Conservation (phyloP, 2,329 filamentous ascomycete species). For the Aspergillus caelatus region DNA sequence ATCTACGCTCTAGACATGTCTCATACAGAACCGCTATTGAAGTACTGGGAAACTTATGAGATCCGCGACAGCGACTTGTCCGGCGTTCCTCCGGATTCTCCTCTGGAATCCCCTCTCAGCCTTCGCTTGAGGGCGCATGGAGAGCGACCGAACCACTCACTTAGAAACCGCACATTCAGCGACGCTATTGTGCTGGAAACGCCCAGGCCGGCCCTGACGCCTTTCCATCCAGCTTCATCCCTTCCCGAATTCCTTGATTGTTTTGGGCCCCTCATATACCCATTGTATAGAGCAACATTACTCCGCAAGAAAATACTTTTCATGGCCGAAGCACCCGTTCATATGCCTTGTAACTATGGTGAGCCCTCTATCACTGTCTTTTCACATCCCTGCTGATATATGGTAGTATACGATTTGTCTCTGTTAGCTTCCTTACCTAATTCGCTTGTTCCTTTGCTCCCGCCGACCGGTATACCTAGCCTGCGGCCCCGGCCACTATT, state of each 20-base stretch:
- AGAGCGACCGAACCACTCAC: conserved; percentile 38
- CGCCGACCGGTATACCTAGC: conserved; percentile 62
- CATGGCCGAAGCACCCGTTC: conserved; percentile 82
- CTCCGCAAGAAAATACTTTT: conserved; percentile 86
- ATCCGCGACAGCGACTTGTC: conserved; percentile 42
- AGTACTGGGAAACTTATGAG: conserved; percentile 71
- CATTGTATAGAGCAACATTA: conserved; percentile 83
- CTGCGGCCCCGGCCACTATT: conserved; percentile 79
- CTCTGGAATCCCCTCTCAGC: conserved; percentile 55
- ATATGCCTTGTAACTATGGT: conserved; percentile 88
- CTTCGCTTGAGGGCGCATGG: conserved; percentile 57
- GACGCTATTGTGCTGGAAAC: conserved; percentile 45
- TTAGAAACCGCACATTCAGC: conserved; percentile 44
- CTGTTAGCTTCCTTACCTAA: conserved; percentile 85
- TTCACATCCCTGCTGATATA: conserved; percentile 28
- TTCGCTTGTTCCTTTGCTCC: conserved; percentile 70
- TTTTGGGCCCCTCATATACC: conserved; percentile 90
- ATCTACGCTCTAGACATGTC: conserved; percentile 66
- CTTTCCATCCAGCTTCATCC: conserved; percentile 84
- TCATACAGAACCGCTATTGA: conserved; percentile 66
- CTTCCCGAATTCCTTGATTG: conserved; percentile 74
- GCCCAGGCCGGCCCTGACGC: conserved; percentile 64
- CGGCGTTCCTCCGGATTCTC: conserved; percentile 46
- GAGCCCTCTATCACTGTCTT: conserved; percentile 25
- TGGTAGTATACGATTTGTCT: conserved; percentile 86